Percentiles rank a stretch among this genome's conserved stretches.
These are phyloP conservation scores for Teratosphaeria gauchensis DNA, from an alignment of 2,329 filamentous ascomycete genomes.

Conservation along the genomic window DNA sequence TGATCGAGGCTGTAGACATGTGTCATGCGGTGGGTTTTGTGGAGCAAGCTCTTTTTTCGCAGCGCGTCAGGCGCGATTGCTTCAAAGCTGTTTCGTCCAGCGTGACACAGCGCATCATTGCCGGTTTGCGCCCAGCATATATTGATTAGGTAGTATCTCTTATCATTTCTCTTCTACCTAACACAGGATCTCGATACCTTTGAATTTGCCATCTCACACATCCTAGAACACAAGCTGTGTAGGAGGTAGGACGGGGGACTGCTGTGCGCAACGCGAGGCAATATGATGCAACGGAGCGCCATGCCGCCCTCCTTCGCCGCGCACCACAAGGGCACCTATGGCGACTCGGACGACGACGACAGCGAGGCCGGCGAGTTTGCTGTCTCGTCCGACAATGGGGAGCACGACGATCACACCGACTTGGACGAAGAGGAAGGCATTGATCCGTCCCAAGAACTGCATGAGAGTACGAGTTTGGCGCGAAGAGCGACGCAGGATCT, in stretches of 20 bases:
- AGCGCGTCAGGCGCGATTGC: neutral
- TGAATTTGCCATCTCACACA: neutral
- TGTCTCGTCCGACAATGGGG: conserved; percentile 9
- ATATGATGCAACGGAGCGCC: conserved; percentile 21
- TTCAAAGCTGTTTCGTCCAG: neutral
- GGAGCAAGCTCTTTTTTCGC: neutral
- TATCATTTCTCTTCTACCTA: neutral
- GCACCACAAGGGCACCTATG: conserved; percentile 8
- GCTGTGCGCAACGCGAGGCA: neutral
- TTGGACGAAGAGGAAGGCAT: conserved; percentile 7
- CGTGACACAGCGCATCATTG: neutral
- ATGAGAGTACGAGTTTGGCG: conserved; percentile 18
- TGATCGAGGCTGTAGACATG: neutral
- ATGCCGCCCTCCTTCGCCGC: conserved; percentile 19
- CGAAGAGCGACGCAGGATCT: conserved; percentile 18
- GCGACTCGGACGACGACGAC: conserved; percentile 14
- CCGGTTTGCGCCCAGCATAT: neutral
- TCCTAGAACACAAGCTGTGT: neutral
- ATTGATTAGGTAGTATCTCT: neutral
- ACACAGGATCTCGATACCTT: neutral
- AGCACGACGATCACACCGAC: conserved; percentile 10
- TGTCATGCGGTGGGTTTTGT: neutral
- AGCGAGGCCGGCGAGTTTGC: conserved; percentile 16
- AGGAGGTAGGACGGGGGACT: neutral
- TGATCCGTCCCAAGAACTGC: conserved; percentile 5